A percentile compares a stretch with the other conserved stretches of the same genome.
Conservation (phyloP, 495 filamentous ascomycete genomes). For the Talaromyces adpressus region DNA sequence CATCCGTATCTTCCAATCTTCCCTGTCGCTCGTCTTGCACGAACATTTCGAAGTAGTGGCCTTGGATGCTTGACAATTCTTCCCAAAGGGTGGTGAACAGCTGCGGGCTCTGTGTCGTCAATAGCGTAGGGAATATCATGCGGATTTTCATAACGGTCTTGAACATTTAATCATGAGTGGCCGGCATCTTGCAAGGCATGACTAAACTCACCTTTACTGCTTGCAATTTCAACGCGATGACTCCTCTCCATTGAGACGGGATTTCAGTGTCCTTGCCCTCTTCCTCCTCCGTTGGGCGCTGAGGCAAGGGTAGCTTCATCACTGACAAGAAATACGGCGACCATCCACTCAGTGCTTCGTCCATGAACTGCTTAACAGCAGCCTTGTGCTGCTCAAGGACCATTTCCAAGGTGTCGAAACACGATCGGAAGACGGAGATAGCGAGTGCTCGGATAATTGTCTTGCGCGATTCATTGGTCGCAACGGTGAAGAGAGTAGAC, state of each 20-base stretch:
- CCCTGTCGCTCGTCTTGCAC: slow-evolving; percentile 79
- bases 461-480: slow-evolving; percentile 65
- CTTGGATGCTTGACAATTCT: slow-evolving; percentile 65
- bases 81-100: slow-evolving; percentile 85
- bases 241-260: slow-evolving; percentile 60
- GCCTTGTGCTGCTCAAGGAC: slow-evolving; percentile 84
- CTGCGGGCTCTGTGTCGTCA: slow-evolving; percentile 67
- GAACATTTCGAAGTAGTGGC: slow-evolving; percentile 71
- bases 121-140: slow-evolving; percentile 69
- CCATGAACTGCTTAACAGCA: slow-evolving; percentile 80
- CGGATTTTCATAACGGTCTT: slow-evolving; percentile 88
- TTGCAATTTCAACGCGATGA: slow-evolving; percentile 80
- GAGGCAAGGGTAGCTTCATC: slow-evolving; percentile 64
- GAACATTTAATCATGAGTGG: slow-evolving; percentile 4
- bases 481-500: slow-evolving; percentile 72
- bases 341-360: slow-evolving; percentile 75
- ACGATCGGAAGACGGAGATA: slow-evolving; percentile 78
- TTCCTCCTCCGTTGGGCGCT: slow-evolving; percentile 49
- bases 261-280: slow-evolving; percentile 41
- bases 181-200: neutral
- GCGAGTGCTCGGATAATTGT: slow-evolving; percentile 72
- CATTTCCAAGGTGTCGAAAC: slow-evolving; percentile 92
- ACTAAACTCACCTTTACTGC: slow-evolving; percentile 59
- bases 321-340: slow-evolving; percentile 75
- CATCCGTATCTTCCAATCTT: slow-evolving; percentile 81